A percentile compares a stretch with the other conserved stretches of the same genome.
Evolutionary conservation across 2,329 filamentous ascomycete species (phyloP).

Genomic region (Neonectria ditissima): DNA sequence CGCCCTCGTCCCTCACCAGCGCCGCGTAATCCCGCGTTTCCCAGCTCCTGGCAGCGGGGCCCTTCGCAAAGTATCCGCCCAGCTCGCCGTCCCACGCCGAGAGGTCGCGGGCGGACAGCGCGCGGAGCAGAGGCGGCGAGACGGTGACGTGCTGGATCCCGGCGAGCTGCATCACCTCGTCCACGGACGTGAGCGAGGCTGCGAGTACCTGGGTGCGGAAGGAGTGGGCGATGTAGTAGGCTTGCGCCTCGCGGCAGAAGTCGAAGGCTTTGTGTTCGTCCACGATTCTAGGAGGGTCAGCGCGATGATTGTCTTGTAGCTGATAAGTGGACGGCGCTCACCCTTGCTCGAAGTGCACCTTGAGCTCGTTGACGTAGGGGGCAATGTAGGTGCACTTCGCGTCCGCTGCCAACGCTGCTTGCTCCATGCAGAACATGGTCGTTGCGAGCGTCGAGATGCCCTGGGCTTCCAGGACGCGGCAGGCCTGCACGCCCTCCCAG

Average conservation of each 20-base stretch:
- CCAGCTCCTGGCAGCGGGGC: slow-evolving; percentile 45
- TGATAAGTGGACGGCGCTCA: slow-evolving; percentile 44
- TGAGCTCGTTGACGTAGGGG: slow-evolving; percentile 74
- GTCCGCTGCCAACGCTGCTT: slow-evolving; percentile 68
- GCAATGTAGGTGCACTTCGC: slow-evolving; percentile 71
- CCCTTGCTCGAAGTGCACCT: slow-evolving; percentile 68
- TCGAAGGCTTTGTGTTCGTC: slow-evolving; percentile 62
- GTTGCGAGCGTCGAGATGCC: slow-evolving; percentile 72
- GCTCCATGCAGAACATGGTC: slow-evolving; percentile 71
- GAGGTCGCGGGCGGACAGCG: slow-evolving; percentile 55
- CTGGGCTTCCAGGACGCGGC: slow-evolving; percentile 61
- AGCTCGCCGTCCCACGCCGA: slow-evolving; percentile 48
- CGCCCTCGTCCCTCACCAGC: slow-evolving; percentile 55
- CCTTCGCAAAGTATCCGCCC: slow-evolving; percentile 46
- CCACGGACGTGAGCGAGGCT: slow-evolving; percentile 67
- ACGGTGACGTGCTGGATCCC: slow-evolving; percentile 71
- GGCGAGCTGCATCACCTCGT: slow-evolving; percentile 69
- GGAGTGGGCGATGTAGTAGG: slow-evolving; percentile 59
- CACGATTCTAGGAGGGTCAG: slow-evolving; percentile 53
- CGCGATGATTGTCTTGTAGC: background rate
- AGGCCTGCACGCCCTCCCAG: slow-evolving; percentile 73
- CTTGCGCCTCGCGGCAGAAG: slow-evolving; percentile 64
- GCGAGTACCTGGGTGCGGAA: slow-evolving; percentile 64
- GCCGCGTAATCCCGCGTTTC: slow-evolving; percentile 37
- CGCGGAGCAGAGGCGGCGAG: slow-evolving; percentile 62